Conservation (phyloP, 2,329 filamentous ascomycete species). For the Colletotrichum liaoningense region DNA sequence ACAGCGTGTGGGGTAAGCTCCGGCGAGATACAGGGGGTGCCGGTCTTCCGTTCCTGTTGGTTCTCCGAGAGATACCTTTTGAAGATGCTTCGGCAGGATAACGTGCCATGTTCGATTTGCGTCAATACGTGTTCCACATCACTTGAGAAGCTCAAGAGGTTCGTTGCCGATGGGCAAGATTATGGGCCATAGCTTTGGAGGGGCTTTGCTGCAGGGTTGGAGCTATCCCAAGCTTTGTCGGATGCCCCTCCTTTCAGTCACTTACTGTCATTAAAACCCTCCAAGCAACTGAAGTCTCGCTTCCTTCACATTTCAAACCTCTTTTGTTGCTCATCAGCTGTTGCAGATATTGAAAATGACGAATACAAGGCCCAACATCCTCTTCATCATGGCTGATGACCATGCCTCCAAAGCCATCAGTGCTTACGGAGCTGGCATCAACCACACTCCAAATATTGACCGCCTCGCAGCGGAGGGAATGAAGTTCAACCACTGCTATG, state of each 20-base stretch:
- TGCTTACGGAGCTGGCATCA: conserved; percentile 62
- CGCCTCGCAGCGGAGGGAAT: conserved; percentile 61
- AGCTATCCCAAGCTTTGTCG: background rate
- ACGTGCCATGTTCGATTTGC: background rate
- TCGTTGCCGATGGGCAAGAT: background rate
- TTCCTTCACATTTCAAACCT: background rate
- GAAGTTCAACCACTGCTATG: conserved; percentile 64
- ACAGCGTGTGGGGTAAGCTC: background rate
- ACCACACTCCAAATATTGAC: conserved; percentile 63
- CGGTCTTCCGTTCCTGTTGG: background rate
- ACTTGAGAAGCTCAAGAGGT: background rate
- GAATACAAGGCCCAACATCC: conserved; percentile 42
- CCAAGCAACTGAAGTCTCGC: background rate
- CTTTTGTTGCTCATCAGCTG: too few relatives aligned
- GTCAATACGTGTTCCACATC: too few relatives aligned
- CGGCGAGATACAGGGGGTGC: background rate
- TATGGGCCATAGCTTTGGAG: background rate
- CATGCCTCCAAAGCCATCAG: conserved; percentile 63
- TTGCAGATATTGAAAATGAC: conserved; percentile 3
- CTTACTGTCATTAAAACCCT: background rate
- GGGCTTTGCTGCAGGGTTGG: background rate
- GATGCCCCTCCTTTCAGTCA: background rate
- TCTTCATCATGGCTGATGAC: conserved; percentile 68
- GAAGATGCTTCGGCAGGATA: background rate
- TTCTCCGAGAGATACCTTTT: too few relatives aligned